Percentiles rank a stretch among this genome's conserved stretches.
These are phyloP conservation scores for Coriaria nepalensis DNA, from an alignment of 306 rosid genomes.

Conservation along the genomic window DNA sequence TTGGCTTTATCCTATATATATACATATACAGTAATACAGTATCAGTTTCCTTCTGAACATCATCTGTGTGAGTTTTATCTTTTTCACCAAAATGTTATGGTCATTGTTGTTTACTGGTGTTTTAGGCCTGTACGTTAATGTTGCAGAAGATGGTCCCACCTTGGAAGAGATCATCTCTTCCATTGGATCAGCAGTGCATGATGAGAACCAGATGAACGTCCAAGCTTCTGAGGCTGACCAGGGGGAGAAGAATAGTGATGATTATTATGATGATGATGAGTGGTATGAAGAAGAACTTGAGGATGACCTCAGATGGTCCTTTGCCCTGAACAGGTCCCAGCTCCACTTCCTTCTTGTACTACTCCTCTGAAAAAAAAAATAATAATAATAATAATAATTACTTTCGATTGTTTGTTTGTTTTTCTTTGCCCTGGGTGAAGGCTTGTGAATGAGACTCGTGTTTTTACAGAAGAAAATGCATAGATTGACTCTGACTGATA, in stretches of 20 bases:
- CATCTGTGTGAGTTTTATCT: too few relatives aligned
- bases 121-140: too few relatives aligned
- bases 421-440: conserved; percentile 13
- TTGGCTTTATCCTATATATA: too few relatives aligned
- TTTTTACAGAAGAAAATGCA: conserved; percentile 21
- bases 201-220: neutral
- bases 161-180: too few relatives aligned
- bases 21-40: too few relatives aligned
- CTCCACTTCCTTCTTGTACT: neutral
- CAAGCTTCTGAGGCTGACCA: neutral
- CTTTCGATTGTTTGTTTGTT: too few relatives aligned
- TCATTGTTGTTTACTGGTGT: too few relatives aligned
- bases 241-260: neutral
- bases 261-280: conserved; percentile 1
- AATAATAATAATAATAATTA: too few relatives aligned
- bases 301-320: conserved; percentile 31
- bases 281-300: conserved; percentile 27
- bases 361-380: too few relatives aligned
- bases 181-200: neutral
- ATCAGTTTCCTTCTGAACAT: too few relatives aligned
- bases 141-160: too few relatives aligned
- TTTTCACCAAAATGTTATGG: too few relatives aligned
- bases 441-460: conserved; percentile 17
- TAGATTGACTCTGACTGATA: conserved; percentile 18
- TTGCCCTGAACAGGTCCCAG: conserved; percentile 20